A percentile compares a stretch with the other conserved stretches of the same genome.
Conservation (phyloP, 352 stramenopile genomes). For the Phytopythium sindhum region DNA sequence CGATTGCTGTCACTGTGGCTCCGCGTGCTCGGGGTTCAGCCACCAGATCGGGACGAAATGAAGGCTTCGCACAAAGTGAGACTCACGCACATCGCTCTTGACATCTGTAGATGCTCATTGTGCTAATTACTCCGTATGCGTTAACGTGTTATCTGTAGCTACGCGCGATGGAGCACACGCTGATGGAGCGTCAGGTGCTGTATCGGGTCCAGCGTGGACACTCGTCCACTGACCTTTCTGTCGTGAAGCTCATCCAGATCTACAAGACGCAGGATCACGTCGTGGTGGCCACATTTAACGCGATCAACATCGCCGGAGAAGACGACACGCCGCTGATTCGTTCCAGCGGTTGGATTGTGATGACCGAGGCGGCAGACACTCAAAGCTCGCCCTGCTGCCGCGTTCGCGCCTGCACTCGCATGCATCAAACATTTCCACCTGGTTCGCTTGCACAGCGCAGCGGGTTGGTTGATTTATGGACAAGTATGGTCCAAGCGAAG, state of each 20-base stretch:
- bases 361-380: background rate
- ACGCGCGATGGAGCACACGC: background rate
- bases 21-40: background rate
- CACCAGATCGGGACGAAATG: background rate
- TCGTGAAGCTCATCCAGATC: conserved; percentile 4
- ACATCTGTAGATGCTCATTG: background rate
- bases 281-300: background rate
- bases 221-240: background rate
- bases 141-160: background rate
- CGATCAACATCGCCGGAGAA: background rate
- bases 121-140: background rate
- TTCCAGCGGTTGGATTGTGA: background rate
- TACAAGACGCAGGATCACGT: background rate
- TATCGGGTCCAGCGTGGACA: background rate
- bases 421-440: background rate
- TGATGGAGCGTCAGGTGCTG: background rate
- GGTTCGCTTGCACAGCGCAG: background rate
- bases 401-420: background rate
- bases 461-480: background rate
- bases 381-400: background rate
- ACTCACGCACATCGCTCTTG: background rate
- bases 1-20: background rate
- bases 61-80: background rate
- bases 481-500: background rate
- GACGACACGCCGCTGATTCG: background rate